Base-by-base conservation (phyloP, 2,329 filamentous ascomycete species). In the Exophiala xenobiotica region DNA sequence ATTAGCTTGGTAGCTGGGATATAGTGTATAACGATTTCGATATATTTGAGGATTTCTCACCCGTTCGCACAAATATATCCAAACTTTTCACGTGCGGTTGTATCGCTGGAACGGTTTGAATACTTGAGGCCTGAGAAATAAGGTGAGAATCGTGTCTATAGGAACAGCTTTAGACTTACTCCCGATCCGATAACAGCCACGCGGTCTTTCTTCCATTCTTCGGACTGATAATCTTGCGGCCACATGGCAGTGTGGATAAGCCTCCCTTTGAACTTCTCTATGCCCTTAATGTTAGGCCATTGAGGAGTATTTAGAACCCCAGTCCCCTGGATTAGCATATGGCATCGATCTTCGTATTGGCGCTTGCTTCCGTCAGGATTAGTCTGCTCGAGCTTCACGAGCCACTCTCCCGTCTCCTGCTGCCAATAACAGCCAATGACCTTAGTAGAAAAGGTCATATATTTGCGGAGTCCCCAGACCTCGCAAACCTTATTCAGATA, bases 291-390 rank as follows among this genome's bases (percentile, higher is more conserved):
- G 3, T 62, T 26, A 50, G 68, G 43, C 70, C 68, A 56, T 58
- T 69, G 67, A 0, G 79, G 80, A 23, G 74, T 65, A 57, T 83
- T 83, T 27, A 83, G 41, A 9, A 74, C 67, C 2, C 74, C 73
- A 3, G 70, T 70, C 3, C 69, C 73, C 45, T 76, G 68, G 1
- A 77, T 59, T 9, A 76, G 54, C 2, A 76, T 44, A 49, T 76
- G 65, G 50, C 72, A 74, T 27, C 67, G 62, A 7, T 76, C 74
- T 24, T 71, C 67, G 39, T 73, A 72, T 23, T 73, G 68, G 43
- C 64, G 56, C 56, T 20, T 61, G n/a, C 67, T 65, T 0, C 65
- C 67, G 46, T 61, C 58, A 6, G 66, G 49, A 19, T 59, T 61
- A 4, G 59, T 70, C 49, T 78, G 68, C 14, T 67, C 65, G 4